Percentiles rank a stretch among this genome's conserved stretches.
Evolutionary conservation across 78 protist genomes (phyloP).

Genomic region (Protostelium mycophagum): DNA sequence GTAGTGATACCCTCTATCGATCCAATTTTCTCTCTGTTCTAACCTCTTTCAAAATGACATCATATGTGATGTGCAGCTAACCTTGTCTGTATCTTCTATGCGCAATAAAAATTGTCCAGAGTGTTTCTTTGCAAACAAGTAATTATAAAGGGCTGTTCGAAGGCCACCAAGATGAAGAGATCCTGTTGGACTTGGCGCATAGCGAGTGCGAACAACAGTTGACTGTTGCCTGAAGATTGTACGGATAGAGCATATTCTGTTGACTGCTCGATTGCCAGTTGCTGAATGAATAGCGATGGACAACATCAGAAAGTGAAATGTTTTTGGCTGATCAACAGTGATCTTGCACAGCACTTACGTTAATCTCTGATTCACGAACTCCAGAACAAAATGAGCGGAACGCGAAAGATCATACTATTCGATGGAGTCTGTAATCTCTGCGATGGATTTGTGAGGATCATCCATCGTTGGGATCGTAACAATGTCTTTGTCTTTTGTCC

Average conservation of each 20-base stretch:
- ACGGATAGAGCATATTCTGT: too few relatives aligned
- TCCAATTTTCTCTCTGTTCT: not conserved
- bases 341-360: too few relatives aligned
- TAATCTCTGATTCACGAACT: too few relatives aligned
- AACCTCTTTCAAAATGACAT: not conserved
- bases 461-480: conserved; percentile 27
- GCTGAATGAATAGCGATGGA: too few relatives aligned
- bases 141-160: conserved; percentile 81
- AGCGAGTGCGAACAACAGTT: conserved; percentile 67
- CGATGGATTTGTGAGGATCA: conserved; percentile 46
- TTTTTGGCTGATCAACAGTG: too few relatives aligned
- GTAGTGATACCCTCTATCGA: not conserved
- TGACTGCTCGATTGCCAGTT: too few relatives aligned
- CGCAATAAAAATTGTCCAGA: conserved; percentile 67
- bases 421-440: conserved; percentile 63
- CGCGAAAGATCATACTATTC: conserved; percentile 8
- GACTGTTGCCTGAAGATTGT: too few relatives aligned
- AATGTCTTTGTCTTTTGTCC: conserved; percentile 30
- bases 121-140: conserved; percentile 68
- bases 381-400: not conserved
- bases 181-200: conserved; percentile 90
- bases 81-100: conserved; percentile 83
- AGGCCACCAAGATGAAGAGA: conserved; percentile 80
- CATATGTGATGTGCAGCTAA: not conserved
- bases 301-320: too few relatives aligned